These are phyloP conservation scores for Cladosporium phlei DNA, from an alignment of 2,329 filamentous ascomycete species.

Conservation along the genomic window DNA sequence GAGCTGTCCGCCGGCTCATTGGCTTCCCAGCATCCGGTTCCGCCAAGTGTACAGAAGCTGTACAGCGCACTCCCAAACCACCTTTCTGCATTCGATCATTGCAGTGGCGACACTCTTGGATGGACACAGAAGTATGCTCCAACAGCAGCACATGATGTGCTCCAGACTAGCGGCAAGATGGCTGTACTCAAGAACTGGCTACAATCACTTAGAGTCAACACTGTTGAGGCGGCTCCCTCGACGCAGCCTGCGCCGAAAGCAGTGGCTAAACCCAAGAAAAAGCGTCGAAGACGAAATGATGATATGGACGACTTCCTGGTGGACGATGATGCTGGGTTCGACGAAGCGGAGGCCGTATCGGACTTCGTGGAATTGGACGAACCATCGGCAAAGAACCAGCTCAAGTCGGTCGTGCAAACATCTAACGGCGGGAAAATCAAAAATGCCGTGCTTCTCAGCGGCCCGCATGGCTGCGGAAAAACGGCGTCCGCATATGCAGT, in stretches of 20 bases:
- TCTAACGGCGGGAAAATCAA: conserved; percentile 42
- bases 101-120: conserved; percentile 63
- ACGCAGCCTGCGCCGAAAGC: conserved; percentile 34
- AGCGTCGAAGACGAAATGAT: conserved; percentile 55
- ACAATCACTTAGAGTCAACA: conserved; percentile 65
- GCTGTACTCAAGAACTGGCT: conserved; percentile 76
- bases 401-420: conserved; percentile 35
- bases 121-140: conserved; percentile 90
- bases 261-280: conserved; percentile 48
- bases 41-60: conserved; percentile 57
- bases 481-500: conserved; percentile 88
- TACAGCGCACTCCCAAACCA: conserved; percentile 56
- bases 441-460: conserved; percentile 84
- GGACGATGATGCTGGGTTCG: conserved; percentile 68
- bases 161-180: conserved; percentile 70
- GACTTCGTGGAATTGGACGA: conserved; percentile 47
- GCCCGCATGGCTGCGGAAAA: conserved; percentile 86
- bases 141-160: conserved; percentile 59
- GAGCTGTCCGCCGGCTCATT: conserved; percentile 16
- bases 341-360: conserved; percentile 63
- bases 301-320: conserved; percentile 78
- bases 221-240: conserved; percentile 52
- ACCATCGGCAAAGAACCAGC: conserved; percentile 17
- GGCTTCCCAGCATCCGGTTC: conserved; percentile 28
- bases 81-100: conserved; percentile 75